Evolutionary conservation across 1,139 yeast genomes (phyloP).

Genomic region (Arxiozyma bovina): DNA sequence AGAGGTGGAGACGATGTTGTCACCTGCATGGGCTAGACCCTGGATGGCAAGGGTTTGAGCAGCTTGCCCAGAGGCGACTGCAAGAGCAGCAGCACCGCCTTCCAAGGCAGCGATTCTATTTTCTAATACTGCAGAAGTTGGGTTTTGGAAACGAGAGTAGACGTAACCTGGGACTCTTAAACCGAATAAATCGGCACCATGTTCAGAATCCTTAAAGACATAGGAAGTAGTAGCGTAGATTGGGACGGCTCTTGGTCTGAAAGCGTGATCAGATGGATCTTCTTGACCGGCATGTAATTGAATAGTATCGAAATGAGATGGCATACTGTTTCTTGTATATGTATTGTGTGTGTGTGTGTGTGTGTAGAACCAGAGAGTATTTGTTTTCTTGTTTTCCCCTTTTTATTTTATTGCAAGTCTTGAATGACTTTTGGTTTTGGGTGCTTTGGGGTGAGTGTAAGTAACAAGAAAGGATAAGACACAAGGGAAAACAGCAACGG

Average conservation of each 20-base stretch:
- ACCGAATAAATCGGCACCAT: conserved; percentile 86
- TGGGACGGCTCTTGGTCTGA: conserved; percentile 79
- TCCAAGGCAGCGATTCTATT: conserved; percentile 88
- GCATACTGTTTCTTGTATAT: conserved; percentile 23
- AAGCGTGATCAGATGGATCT: conserved; percentile 48
- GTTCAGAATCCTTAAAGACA: conserved; percentile 77
- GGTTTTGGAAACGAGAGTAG: conserved; percentile 86
- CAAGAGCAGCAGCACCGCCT: conserved; percentile 83
- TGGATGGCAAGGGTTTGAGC: conserved; percentile 83
- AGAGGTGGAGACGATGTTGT: conserved; percentile 81
- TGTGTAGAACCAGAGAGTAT: no score
- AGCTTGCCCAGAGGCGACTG: conserved; percentile 92
- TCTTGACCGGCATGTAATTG: conserved; percentile 91
- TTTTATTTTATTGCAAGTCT: not conserved
- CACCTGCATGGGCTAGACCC: conserved; percentile 81
- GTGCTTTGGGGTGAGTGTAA: no score
- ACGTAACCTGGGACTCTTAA: conserved; percentile 74
- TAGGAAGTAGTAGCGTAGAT: conserved; percentile 82
- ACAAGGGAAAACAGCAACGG: not conserved
- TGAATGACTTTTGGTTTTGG: not conserved
- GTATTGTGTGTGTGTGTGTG: not conserved
- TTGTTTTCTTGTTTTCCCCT: no score
- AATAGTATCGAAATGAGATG: conserved; percentile 75
- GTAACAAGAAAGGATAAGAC: no score
- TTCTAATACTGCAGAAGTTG: conserved; percentile 86